Evolutionary conservation across 2,329 filamentous ascomycete genomes (phyloP).

Genomic region (Botryotinia globosa): DNA sequence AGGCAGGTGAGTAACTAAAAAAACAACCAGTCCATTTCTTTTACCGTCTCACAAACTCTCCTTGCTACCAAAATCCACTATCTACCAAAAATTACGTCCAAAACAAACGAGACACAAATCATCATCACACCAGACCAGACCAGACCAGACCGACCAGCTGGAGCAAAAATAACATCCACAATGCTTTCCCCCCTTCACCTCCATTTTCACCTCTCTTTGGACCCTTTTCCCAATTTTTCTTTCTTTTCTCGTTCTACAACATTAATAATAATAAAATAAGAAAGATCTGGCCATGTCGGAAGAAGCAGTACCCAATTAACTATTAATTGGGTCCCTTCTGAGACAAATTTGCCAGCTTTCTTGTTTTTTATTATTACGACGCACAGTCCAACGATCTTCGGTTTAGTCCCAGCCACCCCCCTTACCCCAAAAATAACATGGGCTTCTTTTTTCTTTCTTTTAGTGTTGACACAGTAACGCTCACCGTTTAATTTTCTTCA

Average conservation of each 20-base stretch:
- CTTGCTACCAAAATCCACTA: slow-evolving; percentile 3
- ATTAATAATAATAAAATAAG: not conserved
- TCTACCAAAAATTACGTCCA: not conserved
- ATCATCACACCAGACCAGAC: not conserved
- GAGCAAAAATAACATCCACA: not conserved
- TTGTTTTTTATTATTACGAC: slow-evolving; percentile 18
- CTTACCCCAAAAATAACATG: slow-evolving; percentile 18
- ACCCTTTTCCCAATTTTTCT: not conserved
- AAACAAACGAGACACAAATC: not conserved
- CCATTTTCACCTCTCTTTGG: slow-evolving; percentile 7
- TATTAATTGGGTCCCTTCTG: slow-evolving; percentile 21
- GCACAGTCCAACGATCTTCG: slow-evolving; percentile 22
- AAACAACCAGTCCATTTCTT: slow-evolving; percentile 7
- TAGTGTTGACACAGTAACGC: slow-evolving; percentile 45
- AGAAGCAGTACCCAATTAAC: slow-evolving; percentile 16
- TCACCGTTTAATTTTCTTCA: slow-evolving; percentile 33
- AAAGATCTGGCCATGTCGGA: slow-evolving; percentile 19
- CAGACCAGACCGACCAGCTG: not conserved
- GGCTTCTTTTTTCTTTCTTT: slow-evolving; percentile 26
- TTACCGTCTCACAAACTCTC: not conserved
- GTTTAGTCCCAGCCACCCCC: slow-evolving; percentile 22
- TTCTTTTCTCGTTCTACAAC: slow-evolving; percentile 14
- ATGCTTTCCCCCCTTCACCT: not conserved
- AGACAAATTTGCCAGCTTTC: slow-evolving; percentile 23
- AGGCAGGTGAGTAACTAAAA: slow-evolving; percentile 48